Conservation (phyloP, 805 yeast species). For the Wickerhamomyces hampshirensis region DNA sequence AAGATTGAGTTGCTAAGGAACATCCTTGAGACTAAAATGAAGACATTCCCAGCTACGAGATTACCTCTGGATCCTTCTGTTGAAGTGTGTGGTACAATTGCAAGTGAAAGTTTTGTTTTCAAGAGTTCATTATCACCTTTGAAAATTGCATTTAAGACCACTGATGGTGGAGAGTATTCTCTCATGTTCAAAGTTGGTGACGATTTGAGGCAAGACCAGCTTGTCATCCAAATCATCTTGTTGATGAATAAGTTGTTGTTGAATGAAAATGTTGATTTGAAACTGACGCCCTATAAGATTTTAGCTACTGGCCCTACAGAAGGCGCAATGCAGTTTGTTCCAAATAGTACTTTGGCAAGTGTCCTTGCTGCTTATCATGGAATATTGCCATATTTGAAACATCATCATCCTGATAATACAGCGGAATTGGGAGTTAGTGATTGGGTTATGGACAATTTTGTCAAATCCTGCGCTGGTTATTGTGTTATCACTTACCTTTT, state of each 20-base stretch:
- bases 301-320: conserved; percentile 87
- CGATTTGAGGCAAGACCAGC: conserved; percentile 92
- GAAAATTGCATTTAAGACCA: conserved; percentile 70
- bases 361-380: conserved; percentile 73
- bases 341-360: conserved; percentile 82
- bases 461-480: conserved; percentile 94
- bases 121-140: conserved; percentile 89
- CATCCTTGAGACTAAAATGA: conserved; percentile 32
- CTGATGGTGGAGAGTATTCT: conserved; percentile 51
- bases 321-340: conserved; percentile 93
- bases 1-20: conserved; percentile 65
- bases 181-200: conserved; percentile 93
- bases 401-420: conserved; percentile 53
- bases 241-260: conserved; percentile 85
- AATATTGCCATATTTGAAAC: conserved; percentile 63
- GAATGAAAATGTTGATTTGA: conserved; percentile 86
- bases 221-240: conserved; percentile 88
- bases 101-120: conserved; percentile 80
- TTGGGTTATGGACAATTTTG: conserved; percentile 87
- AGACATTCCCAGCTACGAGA: conserved; percentile 51
- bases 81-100: conserved; percentile 66
- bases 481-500: conserved; percentile 91
- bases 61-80: conserved; percentile 84
- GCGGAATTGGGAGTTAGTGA: conserved; percentile 31
- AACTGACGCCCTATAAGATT: conserved; percentile 83